phyloP scores from a whole-genome alignment of 2,329 filamentous ascomycete genomes.

The Verticillium zaregamsianum region DNA sequence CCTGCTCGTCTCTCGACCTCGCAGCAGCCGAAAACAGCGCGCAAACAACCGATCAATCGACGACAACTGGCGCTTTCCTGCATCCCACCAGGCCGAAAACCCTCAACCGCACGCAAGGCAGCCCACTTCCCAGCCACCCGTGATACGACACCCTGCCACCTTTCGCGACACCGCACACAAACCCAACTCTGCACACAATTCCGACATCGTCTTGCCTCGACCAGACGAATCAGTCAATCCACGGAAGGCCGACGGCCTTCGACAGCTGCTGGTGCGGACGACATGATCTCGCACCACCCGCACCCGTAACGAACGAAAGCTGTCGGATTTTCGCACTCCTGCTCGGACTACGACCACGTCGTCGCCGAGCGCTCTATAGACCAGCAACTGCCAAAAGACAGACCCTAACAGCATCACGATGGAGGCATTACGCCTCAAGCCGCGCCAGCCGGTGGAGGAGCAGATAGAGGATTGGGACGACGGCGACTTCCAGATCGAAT shows the following conservation, averaged over 20 bases:
- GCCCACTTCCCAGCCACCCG: conserved; percentile 1
- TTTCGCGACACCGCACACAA: background rate
- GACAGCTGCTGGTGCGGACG: conserved; percentile 13
- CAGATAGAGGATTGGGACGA: conserved; percentile 76
- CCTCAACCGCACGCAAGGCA: conserved; percentile 3
- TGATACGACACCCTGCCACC: background rate
- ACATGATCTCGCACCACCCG: conserved; percentile 17
- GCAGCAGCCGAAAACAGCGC: background rate
- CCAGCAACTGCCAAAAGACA: background rate
- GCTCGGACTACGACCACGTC: conserved; percentile 2
- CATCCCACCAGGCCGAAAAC: conserved; percentile 3
- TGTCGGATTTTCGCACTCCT: conserved; percentile 8
- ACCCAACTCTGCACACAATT: background rate
- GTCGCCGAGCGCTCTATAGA: conserved; percentile 1
- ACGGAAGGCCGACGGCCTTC: conserved; percentile 4
- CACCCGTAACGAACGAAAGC: conserved; percentile 13
- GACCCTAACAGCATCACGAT: conserved; percentile 31
- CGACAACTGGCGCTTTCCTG: conserved; percentile 7
- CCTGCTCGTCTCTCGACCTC: background rate
- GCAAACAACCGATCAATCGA: conserved; percentile 1
- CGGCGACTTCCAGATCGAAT: conserved; percentile 68
- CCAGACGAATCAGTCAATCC: conserved; percentile 12
- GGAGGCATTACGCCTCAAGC: conserved; percentile 51
- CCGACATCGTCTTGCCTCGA: background rate
- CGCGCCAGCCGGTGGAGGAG: conserved; percentile 50